Conservation (phyloP, 164 flowering plant genomes). For the Umbilicus rupestris region DNA sequence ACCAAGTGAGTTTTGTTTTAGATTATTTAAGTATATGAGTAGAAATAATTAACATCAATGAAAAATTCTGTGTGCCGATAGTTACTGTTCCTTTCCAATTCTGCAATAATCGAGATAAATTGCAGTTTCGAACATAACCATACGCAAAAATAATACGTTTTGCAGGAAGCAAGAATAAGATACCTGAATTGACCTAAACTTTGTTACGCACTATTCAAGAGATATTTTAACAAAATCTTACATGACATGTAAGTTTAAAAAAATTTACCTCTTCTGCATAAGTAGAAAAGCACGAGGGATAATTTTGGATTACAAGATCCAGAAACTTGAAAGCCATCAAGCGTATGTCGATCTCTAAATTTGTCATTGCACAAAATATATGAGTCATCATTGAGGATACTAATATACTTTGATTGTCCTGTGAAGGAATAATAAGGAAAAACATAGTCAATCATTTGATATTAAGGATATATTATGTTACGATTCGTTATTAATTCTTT, state of each 20-base stretch:
- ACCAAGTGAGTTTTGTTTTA: no score
- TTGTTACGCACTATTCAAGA: background rate
- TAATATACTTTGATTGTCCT: constrained; percentile 65
- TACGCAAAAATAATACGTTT: background rate
- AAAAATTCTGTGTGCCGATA: no score
- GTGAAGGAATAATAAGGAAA: constrained; percentile 16
- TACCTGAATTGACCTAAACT: background rate
- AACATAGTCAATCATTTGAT: background rate
- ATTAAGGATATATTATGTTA: background rate
- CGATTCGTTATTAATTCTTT: no score
- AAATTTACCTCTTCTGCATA: constrained; percentile 66
- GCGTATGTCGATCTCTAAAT: constrained; percentile 62
- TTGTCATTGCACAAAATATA: constrained; percentile 79
- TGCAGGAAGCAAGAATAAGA: background rate
- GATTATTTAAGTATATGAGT: no score
- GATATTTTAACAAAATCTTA: background rate
- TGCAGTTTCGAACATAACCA: background rate
- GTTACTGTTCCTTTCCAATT: background rate
- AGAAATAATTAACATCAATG: no score
- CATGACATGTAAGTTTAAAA: background rate
- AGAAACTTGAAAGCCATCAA: constrained; percentile 83
- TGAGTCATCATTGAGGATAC: constrained; percentile 66
- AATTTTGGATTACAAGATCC: constrained; percentile 59
- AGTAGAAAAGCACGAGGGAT: constrained; percentile 55
- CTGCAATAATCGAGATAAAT: background rate